phyloP scores from a whole-genome alignment of 75 land plant genomes.

The Pinus albicaulis region DNA sequence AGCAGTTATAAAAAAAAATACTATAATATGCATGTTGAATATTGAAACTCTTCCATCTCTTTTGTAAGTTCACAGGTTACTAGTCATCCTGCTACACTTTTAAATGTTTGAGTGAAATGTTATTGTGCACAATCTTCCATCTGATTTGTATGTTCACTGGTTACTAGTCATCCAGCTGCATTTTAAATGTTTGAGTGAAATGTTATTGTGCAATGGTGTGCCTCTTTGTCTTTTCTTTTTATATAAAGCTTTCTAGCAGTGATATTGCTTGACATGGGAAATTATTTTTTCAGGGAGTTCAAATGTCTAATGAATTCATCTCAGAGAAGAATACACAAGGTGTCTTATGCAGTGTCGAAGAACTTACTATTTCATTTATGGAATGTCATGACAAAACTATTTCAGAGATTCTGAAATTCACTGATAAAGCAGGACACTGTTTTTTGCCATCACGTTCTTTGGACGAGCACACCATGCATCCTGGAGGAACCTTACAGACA shows the following conservation, averaged over 20 bases:
- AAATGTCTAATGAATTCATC: conserved; percentile 34
- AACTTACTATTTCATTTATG: conserved; percentile 17
- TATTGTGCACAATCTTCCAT: neutral
- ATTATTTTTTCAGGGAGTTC: conserved; percentile 35
- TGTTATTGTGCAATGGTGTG: no score
- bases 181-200: no score
- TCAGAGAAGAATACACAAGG: conserved; percentile 11
- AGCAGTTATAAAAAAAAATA: neutral
- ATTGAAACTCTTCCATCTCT: neutral
- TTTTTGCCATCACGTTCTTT: neutral
- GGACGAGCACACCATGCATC: neutral
- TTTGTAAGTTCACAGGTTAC: neutral
- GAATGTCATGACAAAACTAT: conserved; percentile 17
- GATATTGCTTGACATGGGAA: neutral
- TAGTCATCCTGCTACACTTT: neutral
- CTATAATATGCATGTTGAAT: no score
- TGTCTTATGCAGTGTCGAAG: neutral
- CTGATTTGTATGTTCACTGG: neutral
- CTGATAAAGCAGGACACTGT: neutral
- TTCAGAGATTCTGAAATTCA: conserved; percentile 17
- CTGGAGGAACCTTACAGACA: conserved; percentile 25
- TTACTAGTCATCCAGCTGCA: neutral
- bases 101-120: no score
- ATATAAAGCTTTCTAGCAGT: neutral
- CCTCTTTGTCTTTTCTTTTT: no score